A percentile compares a stretch with the other conserved stretches of the same genome.
Conservation (phyloP, 352 stramenopile species). For the Globisporangium nunn region DNA sequence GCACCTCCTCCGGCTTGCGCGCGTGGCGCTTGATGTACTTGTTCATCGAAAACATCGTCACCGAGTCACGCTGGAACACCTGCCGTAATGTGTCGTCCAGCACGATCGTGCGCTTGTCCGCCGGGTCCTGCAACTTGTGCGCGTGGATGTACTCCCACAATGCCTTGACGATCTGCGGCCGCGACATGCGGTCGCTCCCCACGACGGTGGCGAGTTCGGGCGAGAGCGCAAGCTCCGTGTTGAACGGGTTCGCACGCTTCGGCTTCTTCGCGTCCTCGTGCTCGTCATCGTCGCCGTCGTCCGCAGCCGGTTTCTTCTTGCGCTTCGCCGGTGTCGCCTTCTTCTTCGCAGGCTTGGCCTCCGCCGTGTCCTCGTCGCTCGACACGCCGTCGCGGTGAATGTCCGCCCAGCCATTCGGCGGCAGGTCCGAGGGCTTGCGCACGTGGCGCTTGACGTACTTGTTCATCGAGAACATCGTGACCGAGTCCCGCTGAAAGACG, state of each 20-base stretch:
- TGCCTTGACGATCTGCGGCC: constrained; percentile 91
- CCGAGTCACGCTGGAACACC: constrained; percentile 77
- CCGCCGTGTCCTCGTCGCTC: constrained; percentile 63
- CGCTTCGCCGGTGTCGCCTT: constrained; percentile 49
- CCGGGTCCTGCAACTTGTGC: constrained; percentile 92
- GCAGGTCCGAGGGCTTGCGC: constrained; percentile 60
- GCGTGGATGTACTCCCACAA: constrained; percentile 96
- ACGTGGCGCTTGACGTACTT: constrained; percentile 86
- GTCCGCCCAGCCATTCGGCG: constrained; percentile 57
- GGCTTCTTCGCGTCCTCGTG: constrained; percentile 38
- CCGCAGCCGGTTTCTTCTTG: constrained; percentile 24
- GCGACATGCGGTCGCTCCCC: constrained; percentile 73
- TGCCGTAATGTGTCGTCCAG: constrained; percentile 83
- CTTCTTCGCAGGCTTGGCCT: constrained; percentile 57
- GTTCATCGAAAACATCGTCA: constrained; percentile 89
- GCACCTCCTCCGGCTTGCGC: constrained; percentile 60
- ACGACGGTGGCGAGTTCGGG: constrained; percentile 75
- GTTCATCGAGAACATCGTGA: constrained; percentile 89
- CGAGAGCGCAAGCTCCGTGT: constrained; percentile 66
- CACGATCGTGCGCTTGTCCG: constrained; percentile 91
- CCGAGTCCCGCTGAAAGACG: constrained; percentile 75
- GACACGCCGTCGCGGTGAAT: constrained; percentile 74
- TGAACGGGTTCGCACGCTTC: constrained; percentile 64
- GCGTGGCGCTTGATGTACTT: constrained; percentile 86
- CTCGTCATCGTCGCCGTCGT: constrained; percentile 22